Evolutionary conservation across 2,329 filamentous ascomycete species (phyloP).

Genomic region (Zelopaecilomyces penicillatus): DNA sequence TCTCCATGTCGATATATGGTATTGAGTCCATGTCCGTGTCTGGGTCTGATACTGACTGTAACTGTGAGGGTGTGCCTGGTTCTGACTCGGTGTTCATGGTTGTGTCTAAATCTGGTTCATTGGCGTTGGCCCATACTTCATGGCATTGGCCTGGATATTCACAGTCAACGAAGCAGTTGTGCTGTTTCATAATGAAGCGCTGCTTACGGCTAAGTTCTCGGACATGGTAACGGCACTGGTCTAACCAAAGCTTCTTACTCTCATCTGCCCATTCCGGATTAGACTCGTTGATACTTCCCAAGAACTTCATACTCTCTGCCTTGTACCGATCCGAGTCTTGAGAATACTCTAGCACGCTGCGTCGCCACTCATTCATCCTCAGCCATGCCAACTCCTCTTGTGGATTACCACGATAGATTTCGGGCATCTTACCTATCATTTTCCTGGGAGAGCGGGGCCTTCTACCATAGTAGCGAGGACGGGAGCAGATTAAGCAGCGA

Average conservation of each 20-base stretch:
- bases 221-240: not conserved
- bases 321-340: slow-evolving; percentile 6
- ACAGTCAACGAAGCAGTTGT: slow-evolving; percentile 16
- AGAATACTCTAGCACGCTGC: slow-evolving; percentile 7
- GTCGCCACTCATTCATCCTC: slow-evolving; percentile 17
- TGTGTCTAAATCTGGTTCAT: not conserved
- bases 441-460: slow-evolving; percentile 7
- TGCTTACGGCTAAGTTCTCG: not conserved
- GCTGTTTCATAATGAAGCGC: slow-evolving; percentile 5
- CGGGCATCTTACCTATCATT: too few species aligned
- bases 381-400: too few species aligned
- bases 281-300: not conserved
- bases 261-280: not conserved
- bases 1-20: not conserved
- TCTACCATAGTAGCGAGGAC: slow-evolving; percentile 16
- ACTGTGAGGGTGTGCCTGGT: not conserved
- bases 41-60: not conserved
- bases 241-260: not conserved
- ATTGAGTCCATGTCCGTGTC: too few species aligned
- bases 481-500: not conserved
- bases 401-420: too few species aligned
- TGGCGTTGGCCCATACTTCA: not conserved
- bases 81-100: not conserved
- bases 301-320: slow-evolving; percentile 1
- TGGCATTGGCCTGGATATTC: slow-evolving; percentile 16